These are phyloP conservation scores for Endocalyx cinctus DNA, from an alignment of 2,329 filamentous ascomycete genomes.

Conservation along the genomic window DNA sequence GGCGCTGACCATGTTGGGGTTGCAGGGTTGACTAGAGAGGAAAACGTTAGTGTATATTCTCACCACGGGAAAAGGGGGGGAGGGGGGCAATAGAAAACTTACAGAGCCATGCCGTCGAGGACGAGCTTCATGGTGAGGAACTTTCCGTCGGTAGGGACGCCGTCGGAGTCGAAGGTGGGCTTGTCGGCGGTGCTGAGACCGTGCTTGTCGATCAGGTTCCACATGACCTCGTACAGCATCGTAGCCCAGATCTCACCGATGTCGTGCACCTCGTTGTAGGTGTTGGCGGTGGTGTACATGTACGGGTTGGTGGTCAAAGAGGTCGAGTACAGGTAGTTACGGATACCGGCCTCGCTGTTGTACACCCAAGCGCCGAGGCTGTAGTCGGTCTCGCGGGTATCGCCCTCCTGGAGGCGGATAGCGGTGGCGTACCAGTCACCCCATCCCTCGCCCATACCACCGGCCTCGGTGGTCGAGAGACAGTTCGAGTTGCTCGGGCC, in stretches of 20 bases:
- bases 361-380: constrained; percentile 41
- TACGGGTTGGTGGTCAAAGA: constrained; percentile 39
- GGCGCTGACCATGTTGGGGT: constrained; percentile 42
- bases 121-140: constrained; percentile 46
- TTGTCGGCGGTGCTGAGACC: constrained; percentile 38
- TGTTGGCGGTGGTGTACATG: constrained; percentile 35
- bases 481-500: constrained; percentile 50
- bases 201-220: constrained; percentile 47
- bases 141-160: constrained; percentile 42
- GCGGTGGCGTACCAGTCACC: constrained; percentile 45
- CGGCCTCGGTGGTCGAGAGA: constrained; percentile 35
- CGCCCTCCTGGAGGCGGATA: constrained; percentile 38
- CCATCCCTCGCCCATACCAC: constrained; percentile 49
- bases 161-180: constrained; percentile 34
- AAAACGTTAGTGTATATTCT: constrained; percentile 1
- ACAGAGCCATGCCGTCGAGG: constrained; percentile 42
- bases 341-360: constrained; percentile 35
- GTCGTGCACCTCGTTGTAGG: constrained; percentile 35
- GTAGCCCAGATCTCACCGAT: constrained; percentile 46
- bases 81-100: constrained; percentile 11
- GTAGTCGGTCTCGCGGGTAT: constrained; percentile 41
- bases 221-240: constrained; percentile 49
- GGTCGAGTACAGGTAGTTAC: constrained; percentile 42
- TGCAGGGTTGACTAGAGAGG: constrained; percentile 39
- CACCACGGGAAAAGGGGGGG: neutral